Conservation (phyloP, 2,329 filamentous ascomycete genomes). For the Scedosporium boydii region DNA sequence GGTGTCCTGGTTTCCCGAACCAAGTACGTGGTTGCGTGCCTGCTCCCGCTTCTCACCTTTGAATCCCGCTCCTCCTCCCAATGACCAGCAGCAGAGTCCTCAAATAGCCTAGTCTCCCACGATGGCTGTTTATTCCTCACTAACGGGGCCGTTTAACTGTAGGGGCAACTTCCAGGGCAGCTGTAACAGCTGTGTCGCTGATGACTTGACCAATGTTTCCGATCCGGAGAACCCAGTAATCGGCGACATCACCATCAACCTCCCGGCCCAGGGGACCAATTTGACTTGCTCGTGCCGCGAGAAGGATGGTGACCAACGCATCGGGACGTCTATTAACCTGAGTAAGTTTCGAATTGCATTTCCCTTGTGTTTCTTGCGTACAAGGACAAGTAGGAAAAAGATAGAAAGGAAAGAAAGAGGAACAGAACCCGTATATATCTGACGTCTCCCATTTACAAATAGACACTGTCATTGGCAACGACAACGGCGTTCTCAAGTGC, state of each 20-base stretch:
- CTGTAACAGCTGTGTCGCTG: neutral
- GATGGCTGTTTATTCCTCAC: neutral
- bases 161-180: neutral
- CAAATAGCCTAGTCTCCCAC: neutral
- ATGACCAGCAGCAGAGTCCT: neutral
- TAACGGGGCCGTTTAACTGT: neutral
- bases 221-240: no score
- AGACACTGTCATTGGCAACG: slow-evolving; percentile 3
- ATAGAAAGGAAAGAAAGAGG: neutral
- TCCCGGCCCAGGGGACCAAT: neutral
- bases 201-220: neutral
- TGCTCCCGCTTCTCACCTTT: neutral
- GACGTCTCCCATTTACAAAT: neutral
- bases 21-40: neutral
- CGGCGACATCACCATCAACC: neutral
- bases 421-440: no score
- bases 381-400: neutral
- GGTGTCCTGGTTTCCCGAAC: neutral
- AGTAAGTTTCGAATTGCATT: neutral
- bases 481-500: neutral
- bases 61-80: neutral
- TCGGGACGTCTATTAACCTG: neutral
- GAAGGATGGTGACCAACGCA: neutral
- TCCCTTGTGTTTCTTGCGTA: neutral
- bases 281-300: neutral